Base-by-base conservation (phyloP, 2,329 filamentous ascomycete species). In the Scedosporium apiospermum region DNA sequence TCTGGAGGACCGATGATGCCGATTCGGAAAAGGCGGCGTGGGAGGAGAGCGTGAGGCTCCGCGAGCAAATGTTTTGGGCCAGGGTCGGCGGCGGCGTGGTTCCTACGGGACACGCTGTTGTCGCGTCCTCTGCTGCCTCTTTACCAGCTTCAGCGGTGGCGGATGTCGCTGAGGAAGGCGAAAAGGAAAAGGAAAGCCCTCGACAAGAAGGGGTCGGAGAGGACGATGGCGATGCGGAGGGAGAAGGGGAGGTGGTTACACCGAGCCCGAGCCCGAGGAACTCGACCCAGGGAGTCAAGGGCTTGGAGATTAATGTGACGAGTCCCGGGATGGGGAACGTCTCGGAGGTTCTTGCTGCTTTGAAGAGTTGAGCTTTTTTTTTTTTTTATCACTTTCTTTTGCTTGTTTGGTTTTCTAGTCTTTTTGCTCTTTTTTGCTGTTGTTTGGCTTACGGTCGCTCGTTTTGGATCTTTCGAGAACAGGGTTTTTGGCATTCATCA, bases 21-120 rank as follows among this genome's bases (percentile, higher is more conserved):
- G 91, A 95, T 59, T 90, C 92, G 41, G 91, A 96, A 74, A 91
- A 89, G 70, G 85, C 86, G 30, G 91, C 92, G 0, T 99, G 95
- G 95, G 93, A 98, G 71, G 95, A 99, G 77, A 91, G 91, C 63
- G 89, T 97, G 10, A 85, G 89, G 34, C 76, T 98, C 58, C 83
- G 95, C 60, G 95, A 99, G 73, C 88, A 93, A 68, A 96, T 99
- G 89, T 99, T 99, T 72, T 99, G 95, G 95, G 86, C 90, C 60
- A 85, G 95, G 62, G 86, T 99, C 61, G 93, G 93, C 27, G 95
- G 93, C 30, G 95, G 95, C 14, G 91, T 99, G 2, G 77, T 98
- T 12, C 95, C 93, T 1, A 79, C 83, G 9, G 68, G 69, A 7
- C 51, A 55, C 5, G 18, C 23, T 7, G 2, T 55, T 12, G 21